Evolutionary conservation across 192 early-diverging fungal species (phyloP).

Genomic region (Backusella liffmaniae): DNA sequence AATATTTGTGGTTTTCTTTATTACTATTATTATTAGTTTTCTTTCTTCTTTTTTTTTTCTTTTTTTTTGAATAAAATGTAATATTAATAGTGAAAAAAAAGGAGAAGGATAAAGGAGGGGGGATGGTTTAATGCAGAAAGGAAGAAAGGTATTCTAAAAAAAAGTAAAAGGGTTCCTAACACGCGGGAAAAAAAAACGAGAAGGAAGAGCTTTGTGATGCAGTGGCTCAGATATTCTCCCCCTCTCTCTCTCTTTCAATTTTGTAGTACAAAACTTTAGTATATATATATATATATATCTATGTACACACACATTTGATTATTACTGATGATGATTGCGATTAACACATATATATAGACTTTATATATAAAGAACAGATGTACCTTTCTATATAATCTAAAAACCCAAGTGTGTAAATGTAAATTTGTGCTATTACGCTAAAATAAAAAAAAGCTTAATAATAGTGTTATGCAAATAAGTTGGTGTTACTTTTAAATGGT

Average conservation of each 20-base stretch:
- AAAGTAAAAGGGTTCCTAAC: too few relatives aligned
- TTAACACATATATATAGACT: neutral
- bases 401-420: too few relatives aligned
- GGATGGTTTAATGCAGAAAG: neutral
- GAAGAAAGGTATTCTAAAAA: neutral
- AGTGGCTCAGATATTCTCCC: too few relatives aligned
- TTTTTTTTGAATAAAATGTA: neutral
- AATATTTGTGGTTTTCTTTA: neutral
- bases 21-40: neutral
- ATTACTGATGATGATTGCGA: neutral
- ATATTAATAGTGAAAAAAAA: neutral
- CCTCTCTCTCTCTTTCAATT: too few relatives aligned
- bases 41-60: neutral
- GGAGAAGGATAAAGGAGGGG: neutral
- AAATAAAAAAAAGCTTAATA: too few relatives aligned
- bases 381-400: too few relatives aligned
- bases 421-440: too few relatives aligned
- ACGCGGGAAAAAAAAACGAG: neutral
- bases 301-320: neutral
- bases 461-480: neutral
- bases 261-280: conserved; percentile 1
- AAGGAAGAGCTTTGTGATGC: neutral
- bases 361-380: neutral
- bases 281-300: too few relatives aligned
- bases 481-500: neutral